A percentile compares a stretch with the other conserved stretches of the same genome.
Evolutionary conservation across 768 basidiomycete genomes (phyloP).

Genomic region (Lentinula sp.): DNA sequence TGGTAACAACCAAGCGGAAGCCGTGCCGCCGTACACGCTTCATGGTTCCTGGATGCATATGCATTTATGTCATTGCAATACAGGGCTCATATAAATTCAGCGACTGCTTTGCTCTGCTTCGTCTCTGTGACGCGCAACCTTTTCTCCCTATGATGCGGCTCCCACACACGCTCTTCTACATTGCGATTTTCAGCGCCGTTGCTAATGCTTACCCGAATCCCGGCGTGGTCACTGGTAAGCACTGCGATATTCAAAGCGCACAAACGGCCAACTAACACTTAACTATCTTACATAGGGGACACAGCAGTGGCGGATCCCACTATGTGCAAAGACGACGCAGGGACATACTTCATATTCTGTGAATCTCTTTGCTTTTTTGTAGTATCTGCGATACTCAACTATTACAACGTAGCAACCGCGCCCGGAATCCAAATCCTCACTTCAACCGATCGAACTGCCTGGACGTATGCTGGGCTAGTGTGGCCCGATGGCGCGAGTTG

Average conservation of each 20-base stretch:
- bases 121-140: neutral
- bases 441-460: constrained; percentile 23
- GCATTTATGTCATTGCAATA: neutral
- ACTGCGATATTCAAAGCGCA: neutral
- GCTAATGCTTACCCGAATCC: neutral
- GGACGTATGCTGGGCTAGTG: constrained; percentile 21
- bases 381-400: neutral
- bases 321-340: constrained; percentile 22
- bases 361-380: neutral
- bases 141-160: neutral
- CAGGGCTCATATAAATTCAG: neutral
- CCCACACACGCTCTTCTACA: neutral
- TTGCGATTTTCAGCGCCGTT: neutral
- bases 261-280: neutral
- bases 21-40: neutral
- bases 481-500: constrained; percentile 27
- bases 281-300: neutral
- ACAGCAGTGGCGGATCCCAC: constrained; percentile 23
- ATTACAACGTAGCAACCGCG: constrained; percentile 14
- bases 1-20: neutral
- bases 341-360: constrained; percentile 27
- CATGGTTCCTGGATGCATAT: neutral
- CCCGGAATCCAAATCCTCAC: constrained; percentile 26
- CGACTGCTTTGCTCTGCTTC: neutral
- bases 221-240: constrained; percentile 1